Percentiles rank a stretch among this genome's conserved stretches.
These are phyloP conservation scores for Xylariaceae sp. DNA, from an alignment of 2,329 filamentous ascomycete genomes.

Conservation along the genomic window DNA sequence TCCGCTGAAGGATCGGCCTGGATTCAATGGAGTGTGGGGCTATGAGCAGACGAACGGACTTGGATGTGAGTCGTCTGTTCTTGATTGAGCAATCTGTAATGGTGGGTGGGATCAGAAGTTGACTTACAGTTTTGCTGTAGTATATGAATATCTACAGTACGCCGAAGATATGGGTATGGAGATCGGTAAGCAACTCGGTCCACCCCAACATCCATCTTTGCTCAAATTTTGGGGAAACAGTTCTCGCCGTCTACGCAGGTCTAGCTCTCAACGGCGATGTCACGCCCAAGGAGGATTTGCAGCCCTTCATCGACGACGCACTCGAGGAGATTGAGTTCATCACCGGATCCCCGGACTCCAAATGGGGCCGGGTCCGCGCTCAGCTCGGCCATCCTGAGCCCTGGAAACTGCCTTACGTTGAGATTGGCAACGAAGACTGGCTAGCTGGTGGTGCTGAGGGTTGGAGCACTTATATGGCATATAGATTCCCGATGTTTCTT, in stretches of 20 bases:
- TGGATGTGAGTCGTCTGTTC: conserved; percentile 32
- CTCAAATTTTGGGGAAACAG: conserved; percentile 16
- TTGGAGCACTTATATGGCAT: conserved; percentile 47
- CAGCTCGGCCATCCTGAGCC: conserved; percentile 58
- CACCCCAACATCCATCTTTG: too few relatives aligned
- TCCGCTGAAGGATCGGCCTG: conserved; percentile 51
- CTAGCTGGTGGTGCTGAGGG: conserved; percentile 46
- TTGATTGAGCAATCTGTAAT: too few relatives aligned
- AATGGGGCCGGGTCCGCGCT: conserved; percentile 55
- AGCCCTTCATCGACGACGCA: conserved; percentile 55
- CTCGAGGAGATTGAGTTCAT: conserved; percentile 63
- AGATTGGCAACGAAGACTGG: conserved; percentile 67
- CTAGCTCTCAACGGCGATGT: conserved; percentile 51
- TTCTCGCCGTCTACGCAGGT: conserved; percentile 57
- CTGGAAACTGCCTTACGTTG: conserved; percentile 57
- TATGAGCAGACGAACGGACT: conserved; percentile 61
- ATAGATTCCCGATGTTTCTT: conserved; percentile 57
- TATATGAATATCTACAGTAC: conserved; percentile 60
- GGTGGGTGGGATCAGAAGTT: neutral
- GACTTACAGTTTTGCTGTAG: neutral
- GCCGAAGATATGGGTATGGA: conserved; percentile 57
- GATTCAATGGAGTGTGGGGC: conserved; percentile 53
- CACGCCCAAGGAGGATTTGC: conserved; percentile 48
- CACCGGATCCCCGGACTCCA: conserved; percentile 47
- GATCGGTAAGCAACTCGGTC: conserved; percentile 40